These are phyloP conservation scores for Cenchrus americanus DNA, from an alignment of 176 grass and related monocot genomes.

Conservation along the genomic window DNA sequence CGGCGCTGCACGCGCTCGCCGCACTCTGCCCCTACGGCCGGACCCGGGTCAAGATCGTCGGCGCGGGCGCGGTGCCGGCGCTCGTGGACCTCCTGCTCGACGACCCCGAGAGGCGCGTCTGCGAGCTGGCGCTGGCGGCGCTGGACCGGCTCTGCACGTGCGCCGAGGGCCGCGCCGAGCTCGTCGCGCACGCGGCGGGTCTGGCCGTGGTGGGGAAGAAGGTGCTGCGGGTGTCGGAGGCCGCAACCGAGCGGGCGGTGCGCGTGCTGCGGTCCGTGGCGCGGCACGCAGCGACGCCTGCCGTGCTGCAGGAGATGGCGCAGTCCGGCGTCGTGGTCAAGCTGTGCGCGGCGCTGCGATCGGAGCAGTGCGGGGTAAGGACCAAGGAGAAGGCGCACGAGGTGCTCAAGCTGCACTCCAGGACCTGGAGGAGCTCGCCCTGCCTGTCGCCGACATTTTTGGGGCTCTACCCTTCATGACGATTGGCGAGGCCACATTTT, in stretches of 20 bases:
- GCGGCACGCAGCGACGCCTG: constrained; percentile 57
- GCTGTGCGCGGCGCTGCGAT: constrained; percentile 61
- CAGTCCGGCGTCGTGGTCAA: constrained; percentile 66
- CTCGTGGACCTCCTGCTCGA: constrained; percentile 75
- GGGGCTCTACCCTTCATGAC: constrained; percentile 66
- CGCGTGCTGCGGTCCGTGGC: constrained; percentile 67
- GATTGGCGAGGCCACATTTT: neutral
- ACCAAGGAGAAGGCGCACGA: constrained; percentile 79
- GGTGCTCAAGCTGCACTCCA: constrained; percentile 79
- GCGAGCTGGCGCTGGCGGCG: constrained; percentile 64
- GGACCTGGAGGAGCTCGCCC: constrained; percentile 70
- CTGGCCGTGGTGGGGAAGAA: constrained; percentile 76
- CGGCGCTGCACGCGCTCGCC: constrained; percentile 60
- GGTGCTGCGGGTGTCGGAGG: constrained; percentile 63
- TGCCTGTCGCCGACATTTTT: constrained; percentile 62
- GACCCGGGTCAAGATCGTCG: constrained; percentile 71
- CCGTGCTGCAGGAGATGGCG: constrained; percentile 87
- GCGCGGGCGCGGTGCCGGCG: constrained; percentile 55
- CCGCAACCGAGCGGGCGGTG: constrained; percentile 76
- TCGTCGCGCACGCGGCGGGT: constrained; percentile 67
- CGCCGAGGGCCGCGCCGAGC: constrained; percentile 84
- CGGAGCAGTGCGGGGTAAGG: constrained; percentile 57
- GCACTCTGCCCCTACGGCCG: constrained; percentile 57
- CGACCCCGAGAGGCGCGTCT: constrained; percentile 60
- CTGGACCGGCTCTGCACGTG: constrained; percentile 80